phyloP scores from a whole-genome alignment of 306 rosid genomes.

The Lathyrus sativus region DNA sequence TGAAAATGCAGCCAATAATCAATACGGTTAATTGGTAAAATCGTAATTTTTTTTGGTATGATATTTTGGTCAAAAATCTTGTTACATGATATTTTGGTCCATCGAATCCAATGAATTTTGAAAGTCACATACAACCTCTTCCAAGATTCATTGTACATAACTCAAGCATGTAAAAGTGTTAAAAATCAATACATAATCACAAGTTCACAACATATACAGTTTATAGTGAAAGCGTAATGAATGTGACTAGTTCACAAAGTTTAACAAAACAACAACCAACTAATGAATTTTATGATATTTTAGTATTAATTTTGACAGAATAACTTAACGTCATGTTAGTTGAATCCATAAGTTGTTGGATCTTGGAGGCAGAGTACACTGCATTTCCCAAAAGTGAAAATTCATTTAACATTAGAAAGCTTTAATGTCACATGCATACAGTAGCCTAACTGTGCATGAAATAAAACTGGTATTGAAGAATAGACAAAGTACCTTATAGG shows the following conservation, averaged over 20 bases:
- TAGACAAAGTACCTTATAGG: slow-evolving; percentile 15
- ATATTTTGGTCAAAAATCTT: no score
- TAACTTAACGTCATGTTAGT: slow-evolving; percentile 25
- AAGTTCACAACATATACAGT: slow-evolving; percentile 10
- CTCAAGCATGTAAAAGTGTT: slow-evolving; percentile 22
- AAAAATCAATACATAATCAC: slow-evolving; percentile 18
- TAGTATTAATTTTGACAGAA: slow-evolving; percentile 29
- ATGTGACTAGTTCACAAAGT: slow-evolving; percentile 33
- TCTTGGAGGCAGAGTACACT: slow-evolving; percentile 5
- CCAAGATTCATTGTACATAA: slow-evolving; percentile 37
- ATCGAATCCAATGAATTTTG: neutral
- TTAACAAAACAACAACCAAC: slow-evolving; percentile 35
- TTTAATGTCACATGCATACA: slow-evolving; percentile 24
- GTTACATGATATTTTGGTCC: neutral
- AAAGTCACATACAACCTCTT: slow-evolving; percentile 35
- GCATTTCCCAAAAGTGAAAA: slow-evolving; percentile 34
- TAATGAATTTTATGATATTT: slow-evolving; percentile 25
- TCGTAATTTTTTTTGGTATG: no score
- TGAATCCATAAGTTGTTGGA: slow-evolving; percentile 19
- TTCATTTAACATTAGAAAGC: neutral
- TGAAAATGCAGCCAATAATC: no score
- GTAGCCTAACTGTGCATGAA: slow-evolving; percentile 20
- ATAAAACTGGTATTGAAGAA: neutral
- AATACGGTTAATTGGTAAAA: no score
- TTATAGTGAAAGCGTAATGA: slow-evolving; percentile 27